phyloP scores from a whole-genome alignment of 192 early-diverging fungal species.

The Coemansia sp. region DNA sequence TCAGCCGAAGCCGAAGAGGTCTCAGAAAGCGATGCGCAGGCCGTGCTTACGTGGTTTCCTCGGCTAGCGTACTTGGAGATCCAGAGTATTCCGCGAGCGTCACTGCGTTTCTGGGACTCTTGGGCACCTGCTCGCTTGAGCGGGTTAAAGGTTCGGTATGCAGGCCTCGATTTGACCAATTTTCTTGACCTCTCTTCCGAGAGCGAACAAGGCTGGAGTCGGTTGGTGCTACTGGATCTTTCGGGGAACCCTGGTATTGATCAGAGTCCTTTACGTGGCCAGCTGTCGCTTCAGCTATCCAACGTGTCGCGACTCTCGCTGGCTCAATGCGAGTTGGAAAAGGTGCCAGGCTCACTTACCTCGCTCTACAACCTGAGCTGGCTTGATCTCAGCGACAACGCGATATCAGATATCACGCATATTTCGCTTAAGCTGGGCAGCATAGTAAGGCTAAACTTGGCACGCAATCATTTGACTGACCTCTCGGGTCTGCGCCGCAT shows the following conservation, averaged over 20 bases:
- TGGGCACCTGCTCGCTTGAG: conserved; percentile 27
- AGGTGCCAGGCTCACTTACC: conserved; percentile 29
- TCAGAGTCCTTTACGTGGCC: conserved; percentile 17
- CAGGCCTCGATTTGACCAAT: conserved; percentile 24
- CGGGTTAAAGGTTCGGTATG: conserved; percentile 31
- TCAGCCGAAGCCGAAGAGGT: conserved; percentile 52
- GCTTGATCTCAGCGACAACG: conserved; percentile 42
- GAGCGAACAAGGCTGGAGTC: conserved; percentile 17
- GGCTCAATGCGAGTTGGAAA: conserved; percentile 38
- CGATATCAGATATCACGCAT: conserved; percentile 26
- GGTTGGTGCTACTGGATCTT: conserved; percentile 39
- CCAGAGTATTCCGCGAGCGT: conserved; percentile 34
- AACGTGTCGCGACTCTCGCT: conserved; percentile 38
- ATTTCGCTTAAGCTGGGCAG: conserved; percentile 36
- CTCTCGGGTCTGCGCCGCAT: conserved; percentile 36
- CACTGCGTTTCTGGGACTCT: conserved; percentile 40
- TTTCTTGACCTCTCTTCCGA: conserved; percentile 12
- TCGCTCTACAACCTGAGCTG: conserved; percentile 30
- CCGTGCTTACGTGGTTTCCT: conserved; percentile 54
- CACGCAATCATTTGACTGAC: conserved; percentile 23
- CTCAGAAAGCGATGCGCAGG: conserved; percentile 31
- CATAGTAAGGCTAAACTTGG: conserved; percentile 31
- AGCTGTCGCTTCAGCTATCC: conserved; percentile 19
- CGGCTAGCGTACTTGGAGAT: conserved; percentile 44
- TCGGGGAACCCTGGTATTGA: conserved; percentile 35